A percentile compares a stretch with the other conserved stretches of the same genome.
Conservation (phyloP, 331 rosid genomes). For the Pyracantha coccinea region DNA sequence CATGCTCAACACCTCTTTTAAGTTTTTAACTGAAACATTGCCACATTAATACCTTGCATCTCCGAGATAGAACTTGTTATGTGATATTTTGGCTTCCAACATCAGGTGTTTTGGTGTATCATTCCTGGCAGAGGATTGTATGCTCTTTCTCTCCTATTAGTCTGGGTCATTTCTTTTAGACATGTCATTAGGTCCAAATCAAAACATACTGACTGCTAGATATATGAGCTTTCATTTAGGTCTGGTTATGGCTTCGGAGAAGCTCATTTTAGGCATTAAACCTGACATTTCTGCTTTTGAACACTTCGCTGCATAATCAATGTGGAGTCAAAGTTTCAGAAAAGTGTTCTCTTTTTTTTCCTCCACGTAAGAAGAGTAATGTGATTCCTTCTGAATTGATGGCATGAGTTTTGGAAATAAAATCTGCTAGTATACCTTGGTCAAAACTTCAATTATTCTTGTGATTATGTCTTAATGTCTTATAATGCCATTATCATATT, state of each 20-base stretch:
- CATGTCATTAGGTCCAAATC: neutral
- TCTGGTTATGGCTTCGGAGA: neutral
- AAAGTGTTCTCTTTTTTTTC: neutral
- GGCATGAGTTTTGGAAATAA: neutral
- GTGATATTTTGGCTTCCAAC: neutral
- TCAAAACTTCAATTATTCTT: neutral
- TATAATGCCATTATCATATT: neutral
- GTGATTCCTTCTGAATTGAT: neutral
- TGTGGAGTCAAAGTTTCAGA: neutral
- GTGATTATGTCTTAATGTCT: neutral
- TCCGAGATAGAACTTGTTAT: slow-evolving; percentile 2
- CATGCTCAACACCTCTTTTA: slow-evolving; percentile 6
- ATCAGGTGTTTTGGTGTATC: slow-evolving; percentile 10
- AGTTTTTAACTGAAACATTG: neutral
- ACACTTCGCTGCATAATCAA: neutral
- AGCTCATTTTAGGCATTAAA: neutral
- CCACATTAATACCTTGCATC: slow-evolving; percentile 5
- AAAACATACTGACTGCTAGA: neutral
- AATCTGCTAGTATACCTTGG: neutral
- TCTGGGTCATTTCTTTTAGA: neutral
- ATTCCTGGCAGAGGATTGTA: slow-evolving; percentile 1
- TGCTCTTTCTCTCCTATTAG: slow-evolving; percentile 1
- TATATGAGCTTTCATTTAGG: neutral
- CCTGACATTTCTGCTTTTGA: neutral
- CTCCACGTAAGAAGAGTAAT: neutral